These are phyloP conservation scores for Colletotrichum chrysophilum DNA, from an alignment of 2,329 filamentous ascomycete genomes.

Conservation along the genomic window DNA sequence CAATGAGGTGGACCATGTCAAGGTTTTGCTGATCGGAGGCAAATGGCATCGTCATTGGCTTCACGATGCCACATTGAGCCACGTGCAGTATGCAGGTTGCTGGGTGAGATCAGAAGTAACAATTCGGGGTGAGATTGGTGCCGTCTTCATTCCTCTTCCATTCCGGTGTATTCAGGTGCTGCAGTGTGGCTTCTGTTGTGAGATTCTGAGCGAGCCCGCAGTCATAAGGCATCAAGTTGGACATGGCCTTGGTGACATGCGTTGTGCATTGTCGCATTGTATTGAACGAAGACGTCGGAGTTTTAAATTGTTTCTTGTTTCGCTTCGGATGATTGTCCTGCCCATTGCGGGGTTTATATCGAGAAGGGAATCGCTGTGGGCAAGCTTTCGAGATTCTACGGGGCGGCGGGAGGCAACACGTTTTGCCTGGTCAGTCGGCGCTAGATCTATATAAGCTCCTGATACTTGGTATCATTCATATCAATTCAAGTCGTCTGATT, in stretches of 20 bases:
- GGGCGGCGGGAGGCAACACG: fast-evolving
- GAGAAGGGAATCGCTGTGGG: not conserved
- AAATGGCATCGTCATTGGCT: not conserved
- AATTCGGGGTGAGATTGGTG: fast-evolving
- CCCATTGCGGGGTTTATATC: not conserved
- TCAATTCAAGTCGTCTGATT: no score
- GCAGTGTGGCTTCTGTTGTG: not conserved
- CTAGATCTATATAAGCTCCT: not conserved
- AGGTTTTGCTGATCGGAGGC: no score
- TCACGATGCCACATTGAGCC: fast-evolving
- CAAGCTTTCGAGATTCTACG: not conserved
- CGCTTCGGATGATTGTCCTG: not conserved
- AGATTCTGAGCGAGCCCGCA: not conserved
- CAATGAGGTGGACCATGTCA: no score
- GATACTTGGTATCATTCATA: no score
- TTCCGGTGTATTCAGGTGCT: not conserved
- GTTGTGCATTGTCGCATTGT: no score
- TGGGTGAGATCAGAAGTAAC: fast-evolving
- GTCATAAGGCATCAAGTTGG: not conserved
- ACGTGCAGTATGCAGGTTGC: fast-evolving
- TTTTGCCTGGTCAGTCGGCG: fast-evolving
- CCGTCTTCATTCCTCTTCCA: not conserved
- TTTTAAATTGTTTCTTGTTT: not conserved
- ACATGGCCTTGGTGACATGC: not conserved
- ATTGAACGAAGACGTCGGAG: fast-evolving